A percentile compares a stretch with the other conserved stretches of the same genome.
phyloP scores from a whole-genome alignment of 345 rosid species.

The Lepidium africanum region DNA sequence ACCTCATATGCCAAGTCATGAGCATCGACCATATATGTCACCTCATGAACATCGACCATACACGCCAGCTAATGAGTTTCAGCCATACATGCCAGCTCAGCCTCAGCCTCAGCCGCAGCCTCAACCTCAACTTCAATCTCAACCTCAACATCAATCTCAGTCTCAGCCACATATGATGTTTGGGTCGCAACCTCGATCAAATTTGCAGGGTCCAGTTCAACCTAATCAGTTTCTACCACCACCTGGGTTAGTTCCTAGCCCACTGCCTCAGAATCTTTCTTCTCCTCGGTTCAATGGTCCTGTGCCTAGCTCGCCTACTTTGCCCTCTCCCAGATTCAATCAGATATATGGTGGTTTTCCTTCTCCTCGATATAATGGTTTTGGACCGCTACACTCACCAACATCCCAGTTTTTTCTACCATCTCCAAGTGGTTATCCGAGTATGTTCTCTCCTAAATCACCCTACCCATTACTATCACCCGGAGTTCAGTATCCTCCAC shows the following conservation, averaged over 20 bases:
- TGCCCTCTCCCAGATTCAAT: constrained; percentile 44
- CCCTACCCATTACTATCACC: constrained; percentile 74
- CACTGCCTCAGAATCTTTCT: constrained; percentile 33
- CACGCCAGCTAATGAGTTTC: not conserved
- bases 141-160: not conserved
- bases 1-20: not conserved
- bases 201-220: constrained; percentile 27
- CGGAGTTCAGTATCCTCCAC: constrained; percentile 72
- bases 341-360: constrained; percentile 40
- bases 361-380: constrained; percentile 55
- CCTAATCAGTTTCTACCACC: constrained; percentile 33
- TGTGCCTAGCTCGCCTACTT: constrained; percentile 33
- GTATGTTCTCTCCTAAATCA: constrained; percentile 61
- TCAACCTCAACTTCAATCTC: not conserved
- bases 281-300: constrained; percentile 57
- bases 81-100: not conserved
- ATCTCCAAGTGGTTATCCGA: constrained; percentile 58
- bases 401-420: constrained; percentile 73
- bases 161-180: constrained; percentile 13
- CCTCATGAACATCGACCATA: not conserved
- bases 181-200: constrained; percentile 16
- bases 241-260: constrained; percentile 24
- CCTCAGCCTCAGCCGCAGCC: constrained; percentile 13
- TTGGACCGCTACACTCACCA: constrained; percentile 64
- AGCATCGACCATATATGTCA: not conserved